Percentiles rank a stretch among this genome's conserved stretches.
Evolutionary conservation across 2,329 filamentous ascomycete genomes (phyloP).

Genomic region (Calcarisporium arbuscula): DNA sequence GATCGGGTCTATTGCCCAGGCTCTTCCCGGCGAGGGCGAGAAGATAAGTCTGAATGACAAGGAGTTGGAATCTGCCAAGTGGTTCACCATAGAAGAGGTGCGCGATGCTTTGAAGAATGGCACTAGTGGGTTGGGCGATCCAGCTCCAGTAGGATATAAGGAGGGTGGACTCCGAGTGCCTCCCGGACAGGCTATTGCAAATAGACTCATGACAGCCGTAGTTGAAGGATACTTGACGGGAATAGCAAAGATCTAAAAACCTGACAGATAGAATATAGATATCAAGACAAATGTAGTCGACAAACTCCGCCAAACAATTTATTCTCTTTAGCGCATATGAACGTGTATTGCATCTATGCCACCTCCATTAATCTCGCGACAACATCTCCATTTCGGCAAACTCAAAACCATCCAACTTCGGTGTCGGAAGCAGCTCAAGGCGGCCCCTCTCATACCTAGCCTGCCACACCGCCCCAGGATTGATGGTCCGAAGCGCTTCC

Average conservation of each 20-base stretch:
- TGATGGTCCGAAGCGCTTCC: slow-evolving; percentile 54
- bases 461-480: slow-evolving; percentile 75
- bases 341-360: too few species aligned
- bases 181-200: slow-evolving; percentile 83
- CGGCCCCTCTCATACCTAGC: slow-evolving; percentile 43
- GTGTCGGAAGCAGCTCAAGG: slow-evolving; percentile 28
- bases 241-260: slow-evolving; percentile 42
- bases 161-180: slow-evolving; percentile 76
- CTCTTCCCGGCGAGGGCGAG: slow-evolving; percentile 65
- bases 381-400: slow-evolving; percentile 27
- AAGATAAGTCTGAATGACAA: slow-evolving; percentile 80
- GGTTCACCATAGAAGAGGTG: slow-evolving; percentile 80
- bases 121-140: slow-evolving; percentile 58
- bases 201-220: slow-evolving; percentile 78
- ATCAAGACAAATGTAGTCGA: neutral
- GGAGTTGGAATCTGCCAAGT: slow-evolving; percentile 83
- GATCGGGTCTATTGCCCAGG: slow-evolving; percentile 85
- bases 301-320: too few species aligned
- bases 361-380: slow-evolving; percentile 4
- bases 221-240: slow-evolving; percentile 64
- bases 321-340: too few species aligned
- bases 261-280: neutral
- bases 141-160: slow-evolving; percentile 59
- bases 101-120: slow-evolving; percentile 64
- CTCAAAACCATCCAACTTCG: slow-evolving; percentile 34